Conservation (phyloP, 306 rosid genomes). For the Glycine soja region DNA sequence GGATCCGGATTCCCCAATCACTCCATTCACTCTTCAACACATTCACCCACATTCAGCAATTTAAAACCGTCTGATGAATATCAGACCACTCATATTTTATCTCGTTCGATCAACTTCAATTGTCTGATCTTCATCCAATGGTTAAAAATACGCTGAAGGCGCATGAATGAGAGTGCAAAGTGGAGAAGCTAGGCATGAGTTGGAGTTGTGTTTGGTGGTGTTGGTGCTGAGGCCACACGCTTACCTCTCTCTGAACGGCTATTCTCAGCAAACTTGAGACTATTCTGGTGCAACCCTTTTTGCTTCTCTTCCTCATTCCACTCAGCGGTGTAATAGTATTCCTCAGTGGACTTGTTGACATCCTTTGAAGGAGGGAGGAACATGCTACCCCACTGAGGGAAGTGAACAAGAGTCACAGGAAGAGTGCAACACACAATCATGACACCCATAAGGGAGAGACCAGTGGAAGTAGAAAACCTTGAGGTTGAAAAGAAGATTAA, state of each 20-base stretch:
- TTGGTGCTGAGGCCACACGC: slow-evolving; percentile 68
- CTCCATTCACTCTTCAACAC: neutral
- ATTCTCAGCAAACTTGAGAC: slow-evolving; percentile 87
- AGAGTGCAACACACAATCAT: slow-evolving; percentile 83
- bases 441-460: slow-evolving; percentile 73
- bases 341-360: slow-evolving; percentile 57
- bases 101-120: neutral
- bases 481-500: slow-evolving; percentile 73
- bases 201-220: slow-evolving; percentile 80
- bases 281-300: slow-evolving; percentile 66
- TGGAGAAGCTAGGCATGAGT: slow-evolving; percentile 50
- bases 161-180: neutral
- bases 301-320: slow-evolving; percentile 78
- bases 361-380: slow-evolving; percentile 74
- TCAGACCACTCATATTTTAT: neutral
- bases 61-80: neutral
- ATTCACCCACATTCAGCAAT: neutral
- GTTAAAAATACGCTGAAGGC: neutral
- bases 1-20: neutral
- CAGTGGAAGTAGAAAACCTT: slow-evolving; percentile 58
- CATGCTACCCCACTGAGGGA: slow-evolving; percentile 98
- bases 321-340: slow-evolving; percentile 71
- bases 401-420: slow-evolving; percentile 75
- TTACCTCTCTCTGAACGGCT: slow-evolving; percentile 85
- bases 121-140: too few species aligned